phyloP scores from a whole-genome alignment of 371 early-diverging fungal species.

The Mucor racemosus region DNA sequence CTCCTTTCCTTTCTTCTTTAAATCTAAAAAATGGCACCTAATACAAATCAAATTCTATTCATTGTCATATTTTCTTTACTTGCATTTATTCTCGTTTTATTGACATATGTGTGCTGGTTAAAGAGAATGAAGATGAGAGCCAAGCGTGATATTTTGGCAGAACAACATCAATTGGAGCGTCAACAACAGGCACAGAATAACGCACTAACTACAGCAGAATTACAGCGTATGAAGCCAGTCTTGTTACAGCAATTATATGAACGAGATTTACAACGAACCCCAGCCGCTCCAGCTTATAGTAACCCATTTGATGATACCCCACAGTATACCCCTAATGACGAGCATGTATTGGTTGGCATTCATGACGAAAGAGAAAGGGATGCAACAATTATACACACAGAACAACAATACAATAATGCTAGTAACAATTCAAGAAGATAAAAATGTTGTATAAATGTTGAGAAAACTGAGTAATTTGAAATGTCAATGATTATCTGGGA shows the following conservation, averaged over 20 bases:
- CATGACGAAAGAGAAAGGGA: conserved; percentile 26
- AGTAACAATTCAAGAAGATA: conserved; percentile 8
- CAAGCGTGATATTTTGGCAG: conserved; percentile 16
- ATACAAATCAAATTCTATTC: conserved; percentile 28
- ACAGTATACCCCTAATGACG: conserved; percentile 20
- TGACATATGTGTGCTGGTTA: conserved; percentile 30
- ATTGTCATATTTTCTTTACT: conserved; percentile 29
- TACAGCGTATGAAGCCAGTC: conserved; percentile 31
- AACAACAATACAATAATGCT: conserved; percentile 2
- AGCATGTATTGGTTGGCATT: conserved; percentile 21
- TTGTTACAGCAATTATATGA: conserved; percentile 25
- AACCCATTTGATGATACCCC: conserved; percentile 24
- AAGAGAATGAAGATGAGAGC: conserved; percentile 25
- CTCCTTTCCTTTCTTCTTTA: conserved; percentile 3
- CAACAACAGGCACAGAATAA: conserved; percentile 14
- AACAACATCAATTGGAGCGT: conserved; percentile 23
- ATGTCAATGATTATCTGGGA: background rate
- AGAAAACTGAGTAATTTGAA: background rate
- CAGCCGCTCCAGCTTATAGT: background rate
- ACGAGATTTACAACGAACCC: conserved; percentile 12
- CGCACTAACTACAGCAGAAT: conserved; percentile 14
- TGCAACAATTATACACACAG: conserved; percentile 25
- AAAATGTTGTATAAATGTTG: no score
- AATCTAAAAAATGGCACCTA: conserved; percentile 8
- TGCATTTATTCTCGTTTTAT: conserved; percentile 17